Percentiles rank a stretch among this genome's conserved stretches.
Conservation (phyloP, 148 eudicot species). For the Amaranthus cruentus region DNA sequence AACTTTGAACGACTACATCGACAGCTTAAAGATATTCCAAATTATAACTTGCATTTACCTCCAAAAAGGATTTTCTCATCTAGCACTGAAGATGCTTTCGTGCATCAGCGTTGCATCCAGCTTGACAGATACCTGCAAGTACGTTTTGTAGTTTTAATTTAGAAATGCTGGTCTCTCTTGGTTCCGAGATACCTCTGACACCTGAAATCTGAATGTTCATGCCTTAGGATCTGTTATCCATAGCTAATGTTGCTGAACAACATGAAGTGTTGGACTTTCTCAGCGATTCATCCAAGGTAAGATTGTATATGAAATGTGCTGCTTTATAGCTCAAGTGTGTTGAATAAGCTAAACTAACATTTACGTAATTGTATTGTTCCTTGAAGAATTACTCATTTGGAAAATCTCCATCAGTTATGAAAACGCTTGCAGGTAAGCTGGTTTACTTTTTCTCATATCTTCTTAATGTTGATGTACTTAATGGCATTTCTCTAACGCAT, state of each 20-base stretch:
- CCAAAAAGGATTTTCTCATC: conserved; percentile 99
- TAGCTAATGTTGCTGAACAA: conserved; percentile 98
- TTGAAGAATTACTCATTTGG: conserved; percentile 90
- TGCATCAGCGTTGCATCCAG: conserved; percentile 96
- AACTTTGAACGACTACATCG: conserved; percentile 94
- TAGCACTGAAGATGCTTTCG: conserved; percentile 97
- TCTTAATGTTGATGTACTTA: background rate
- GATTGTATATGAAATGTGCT: conserved; percentile 13
- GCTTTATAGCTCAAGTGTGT: background rate
- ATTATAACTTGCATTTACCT: conserved; percentile 88
- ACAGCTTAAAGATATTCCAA: conserved; percentile 91
- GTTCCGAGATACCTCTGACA: conserved; percentile 3
- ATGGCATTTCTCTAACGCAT: background rate
- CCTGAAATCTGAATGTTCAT: conserved; percentile 12
- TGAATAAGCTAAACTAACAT: conserved; percentile 9
- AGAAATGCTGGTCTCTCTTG: conserved; percentile 8
- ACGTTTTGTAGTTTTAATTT: conserved; percentile 14
- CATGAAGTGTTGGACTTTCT: conserved; percentile 99
- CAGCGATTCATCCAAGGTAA: conserved; percentile 84
- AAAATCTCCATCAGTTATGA: conserved; percentile 87
- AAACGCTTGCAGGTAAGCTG: conserved; percentile 74
- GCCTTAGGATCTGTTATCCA: conserved; percentile 86
- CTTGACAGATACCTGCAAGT: conserved; percentile 95
- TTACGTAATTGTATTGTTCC: conserved; percentile 9
- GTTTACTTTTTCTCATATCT: conserved; percentile 2